These are phyloP conservation scores for Pseudonitzschia pungens DNA, from an alignment of 108 stramenopile genomes.

Conservation along the genomic window DNA sequence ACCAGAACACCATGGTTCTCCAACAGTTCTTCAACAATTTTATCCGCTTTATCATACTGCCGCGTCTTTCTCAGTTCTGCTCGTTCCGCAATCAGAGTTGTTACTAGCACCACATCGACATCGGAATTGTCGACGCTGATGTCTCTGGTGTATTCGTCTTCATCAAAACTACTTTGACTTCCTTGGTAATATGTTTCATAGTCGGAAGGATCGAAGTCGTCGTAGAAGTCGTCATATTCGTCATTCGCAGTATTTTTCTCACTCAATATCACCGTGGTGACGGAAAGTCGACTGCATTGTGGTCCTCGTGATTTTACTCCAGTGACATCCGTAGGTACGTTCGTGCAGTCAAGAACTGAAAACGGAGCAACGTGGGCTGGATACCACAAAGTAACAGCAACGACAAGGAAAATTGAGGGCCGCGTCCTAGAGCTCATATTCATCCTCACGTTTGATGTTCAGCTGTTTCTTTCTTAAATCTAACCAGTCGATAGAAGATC, in stretches of 20 bases:
- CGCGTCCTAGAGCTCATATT: not conserved
- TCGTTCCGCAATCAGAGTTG: conserved; percentile 48
- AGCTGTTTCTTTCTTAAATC: not conserved
- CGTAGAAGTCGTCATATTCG: conserved; percentile 48
- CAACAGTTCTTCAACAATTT: conserved; percentile 59
- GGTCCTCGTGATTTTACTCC: not conserved
- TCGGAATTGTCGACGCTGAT: conserved; percentile 43
- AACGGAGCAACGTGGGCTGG: not conserved
- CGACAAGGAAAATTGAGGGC: not conserved
- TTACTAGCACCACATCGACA: conserved; percentile 48
- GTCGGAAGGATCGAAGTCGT: conserved; percentile 43
- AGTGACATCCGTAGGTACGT: not conserved
- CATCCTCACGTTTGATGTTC: not conserved
- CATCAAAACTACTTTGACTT: conserved; percentile 1
- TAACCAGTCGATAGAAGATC: too few relatives aligned
- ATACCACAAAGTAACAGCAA: not conserved
- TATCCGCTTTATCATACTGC: conserved; percentile 70
- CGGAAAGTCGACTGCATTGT: not conserved
- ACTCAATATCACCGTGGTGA: not conserved
- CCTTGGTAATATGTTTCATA: conserved; percentile 17
- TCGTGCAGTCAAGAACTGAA: not conserved
- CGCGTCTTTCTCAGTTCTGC: conserved; percentile 35
- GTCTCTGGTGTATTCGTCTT: conserved; percentile 57
- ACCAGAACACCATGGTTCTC: conserved; percentile 59
- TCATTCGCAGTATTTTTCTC: conserved; percentile 2